Evolutionary conservation across 345 rosid species (phyloP), one percentile per base, ranked within the genome.

Genomic region (Acer campestre): DNA sequence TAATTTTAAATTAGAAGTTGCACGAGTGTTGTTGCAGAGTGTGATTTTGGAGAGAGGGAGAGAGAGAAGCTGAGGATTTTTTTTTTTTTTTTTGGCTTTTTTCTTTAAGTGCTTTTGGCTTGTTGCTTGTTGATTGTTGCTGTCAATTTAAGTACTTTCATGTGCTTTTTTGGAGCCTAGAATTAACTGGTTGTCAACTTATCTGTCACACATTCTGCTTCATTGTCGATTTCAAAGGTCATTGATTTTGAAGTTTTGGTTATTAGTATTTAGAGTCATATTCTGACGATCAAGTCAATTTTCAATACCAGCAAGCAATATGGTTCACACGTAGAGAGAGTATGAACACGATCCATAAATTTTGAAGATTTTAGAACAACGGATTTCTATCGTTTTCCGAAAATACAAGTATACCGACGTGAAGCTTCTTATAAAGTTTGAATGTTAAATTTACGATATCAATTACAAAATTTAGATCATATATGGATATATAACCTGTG

Each of bases 21-120:
- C 97, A 91, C 91, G 94, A 88, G 89, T 84, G 93, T 84, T 84
- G 93, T 84, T 71, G 86, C 80, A 7, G 68, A 46, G 35, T 63
- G 68, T 72, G 46, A 61, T 74, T 27, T 58, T 23, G 20, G 44
- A 61, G 10, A 31, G 35, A 31, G 31, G 31, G 31, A 78, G 51
- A 69, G 35, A 62, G 61, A 71, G 66, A 51, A 42, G 10, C 4
- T 29, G 31, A n/a, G 48, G 35, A 61, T 61, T 80, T 59, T n/a
- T n/a, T n/a, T n/a, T n/a, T n/a, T n/a, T n/a, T n/a, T n/a, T 75
- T 71, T 29, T 29, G 63, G 55, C 27, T 38, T 27, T 17, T 17
- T 38, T 18, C 17, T 68, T 31, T 11, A 27, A 55, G 18, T 62
- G 31, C 40, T 10, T 73, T 73, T 44, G 61, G 61, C 3, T 56